Conservation (phyloP, 768 basidiomycete species). For the Pulveroboletus sp. region DNA sequence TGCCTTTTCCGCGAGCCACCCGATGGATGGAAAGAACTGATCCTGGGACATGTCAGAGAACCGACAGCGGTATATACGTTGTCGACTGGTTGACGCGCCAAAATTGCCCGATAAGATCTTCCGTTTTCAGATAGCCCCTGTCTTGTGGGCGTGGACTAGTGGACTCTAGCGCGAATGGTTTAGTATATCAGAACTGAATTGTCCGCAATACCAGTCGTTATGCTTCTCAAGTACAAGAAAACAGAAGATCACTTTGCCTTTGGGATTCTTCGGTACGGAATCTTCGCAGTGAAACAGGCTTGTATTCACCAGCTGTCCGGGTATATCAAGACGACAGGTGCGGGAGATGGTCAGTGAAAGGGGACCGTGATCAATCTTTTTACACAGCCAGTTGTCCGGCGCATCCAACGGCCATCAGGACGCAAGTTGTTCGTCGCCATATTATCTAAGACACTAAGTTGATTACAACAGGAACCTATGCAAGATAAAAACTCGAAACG, state of each 20-base stretch:
- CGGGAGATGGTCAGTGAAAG: too few species aligned
- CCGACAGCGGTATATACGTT: background rate
- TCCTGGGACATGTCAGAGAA: slow-evolving; percentile 22
- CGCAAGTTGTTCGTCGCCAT: background rate
- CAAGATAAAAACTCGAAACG: slow-evolving; percentile 1
- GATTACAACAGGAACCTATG: slow-evolving; percentile 22
- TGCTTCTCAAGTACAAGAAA: too few species aligned
- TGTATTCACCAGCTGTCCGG: too few species aligned
- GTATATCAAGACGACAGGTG: background rate
- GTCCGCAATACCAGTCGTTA: too few species aligned
- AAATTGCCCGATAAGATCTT: slow-evolving; percentile 1
- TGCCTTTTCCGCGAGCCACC: slow-evolving; percentile 49
- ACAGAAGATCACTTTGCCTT: too few species aligned
- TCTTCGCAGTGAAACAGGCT: too few species aligned
- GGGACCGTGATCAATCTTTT: background rate
- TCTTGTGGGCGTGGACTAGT: too few species aligned
- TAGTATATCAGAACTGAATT: too few species aligned
- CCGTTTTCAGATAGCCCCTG: slow-evolving; percentile 3
- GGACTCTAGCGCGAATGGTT: too few species aligned
- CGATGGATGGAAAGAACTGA: slow-evolving; percentile 55
- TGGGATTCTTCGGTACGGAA: too few species aligned
- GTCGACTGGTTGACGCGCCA: background rate
- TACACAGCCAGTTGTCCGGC: background rate
- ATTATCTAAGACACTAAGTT: slow-evolving; percentile 15
- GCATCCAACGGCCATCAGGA: background rate